Base-by-base conservation (phyloP, 2,329 filamentous ascomycete genomes). In the Emergomyces pasteurianus region DNA sequence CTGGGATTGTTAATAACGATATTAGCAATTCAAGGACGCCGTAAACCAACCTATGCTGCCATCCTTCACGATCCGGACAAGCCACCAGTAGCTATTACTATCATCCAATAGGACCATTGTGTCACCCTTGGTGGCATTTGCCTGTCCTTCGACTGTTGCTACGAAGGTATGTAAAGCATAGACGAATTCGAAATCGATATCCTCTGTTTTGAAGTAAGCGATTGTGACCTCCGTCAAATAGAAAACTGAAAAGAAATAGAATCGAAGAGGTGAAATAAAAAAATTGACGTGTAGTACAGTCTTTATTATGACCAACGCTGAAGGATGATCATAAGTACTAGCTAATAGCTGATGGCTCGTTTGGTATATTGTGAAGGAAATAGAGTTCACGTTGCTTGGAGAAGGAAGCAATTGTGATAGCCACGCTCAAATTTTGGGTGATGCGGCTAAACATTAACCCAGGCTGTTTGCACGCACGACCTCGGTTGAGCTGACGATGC, bases 71-170 rank as follows among this genome's bases (percentile, higher is more conserved):
- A 99, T 89, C 65, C 92, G 84, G 16, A 99, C 94, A 63, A 99
- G 83, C 94, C 94, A 99, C 94, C 94, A 99, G 75, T 99, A 99
- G 77, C 92, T 97, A 78, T 99, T 99, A 77, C 91, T 97, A 70
- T 99, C 94, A 71, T 99, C 94, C 26, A 99, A 83, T 65, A 99
- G 80, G 59, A 97, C 92, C 94, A 99, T 99, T 16, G 92, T 97
- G 71, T 99, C 94, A 58, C 94, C 94, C 77, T 99, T 99, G 40
- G 90, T 95, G 62, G 94, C 94, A 79, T 97, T 99, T 64, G 94
- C 94, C 76, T 99, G 94, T 34, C 94, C 94, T 76, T 99, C 94
- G 56, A 99, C 94, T 0, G 94, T 97, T 34, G 94, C 94, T 65
- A 96, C 89, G 71, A 99, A 99, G 2, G 92, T 99, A 74, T 97